These are phyloP conservation scores for Pythium periplocum DNA, from an alignment of 352 stramenopile genomes.

Conservation along the genomic window DNA sequence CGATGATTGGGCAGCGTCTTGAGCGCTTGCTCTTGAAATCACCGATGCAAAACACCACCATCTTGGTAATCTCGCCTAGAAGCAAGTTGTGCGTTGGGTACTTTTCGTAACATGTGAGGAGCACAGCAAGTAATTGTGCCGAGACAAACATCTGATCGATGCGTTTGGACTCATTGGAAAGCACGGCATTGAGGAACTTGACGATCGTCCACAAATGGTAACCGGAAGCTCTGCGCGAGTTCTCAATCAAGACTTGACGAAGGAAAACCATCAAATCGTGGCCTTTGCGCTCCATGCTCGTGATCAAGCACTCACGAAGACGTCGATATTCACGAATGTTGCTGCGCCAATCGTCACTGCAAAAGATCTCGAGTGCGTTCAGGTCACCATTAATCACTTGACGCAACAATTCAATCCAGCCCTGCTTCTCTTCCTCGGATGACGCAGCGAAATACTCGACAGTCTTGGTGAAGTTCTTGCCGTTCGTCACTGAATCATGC, in stretches of 20 bases:
- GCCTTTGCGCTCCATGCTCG: slow-evolving; percentile 75
- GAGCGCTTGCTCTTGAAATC: slow-evolving; percentile 87
- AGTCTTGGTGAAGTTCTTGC: slow-evolving; percentile 26
- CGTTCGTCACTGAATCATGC: background rate
- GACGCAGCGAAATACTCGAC: slow-evolving; percentile 73
- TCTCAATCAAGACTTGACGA: slow-evolving; percentile 66
- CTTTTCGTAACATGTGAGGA: slow-evolving; percentile 78
- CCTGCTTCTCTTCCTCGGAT: slow-evolving; percentile 55
- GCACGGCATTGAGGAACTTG: slow-evolving; percentile 66
- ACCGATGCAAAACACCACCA: slow-evolving; percentile 77
- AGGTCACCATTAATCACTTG: slow-evolving; percentile 77
- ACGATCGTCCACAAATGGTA: slow-evolving; percentile 74
- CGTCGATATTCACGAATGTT: slow-evolving; percentile 80
- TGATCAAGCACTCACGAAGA: slow-evolving; percentile 74
- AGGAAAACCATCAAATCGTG: slow-evolving; percentile 80
- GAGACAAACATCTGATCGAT: slow-evolving; percentile 81
- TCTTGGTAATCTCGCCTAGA: slow-evolving; percentile 79
- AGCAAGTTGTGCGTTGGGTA: slow-evolving; percentile 76
- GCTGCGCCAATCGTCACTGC: slow-evolving; percentile 85
- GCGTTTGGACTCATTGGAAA: slow-evolving; percentile 78
- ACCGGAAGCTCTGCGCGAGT: slow-evolving; percentile 53
- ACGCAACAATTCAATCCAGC: slow-evolving; percentile 66
- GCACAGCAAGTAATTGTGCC: slow-evolving; percentile 56
- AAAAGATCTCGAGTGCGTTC: slow-evolving; percentile 83
- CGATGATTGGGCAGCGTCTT: slow-evolving; percentile 73